Base-by-base conservation (phyloP, 371 early-diverging fungal genomes). In the Basidiobolus meristosporus region DNA sequence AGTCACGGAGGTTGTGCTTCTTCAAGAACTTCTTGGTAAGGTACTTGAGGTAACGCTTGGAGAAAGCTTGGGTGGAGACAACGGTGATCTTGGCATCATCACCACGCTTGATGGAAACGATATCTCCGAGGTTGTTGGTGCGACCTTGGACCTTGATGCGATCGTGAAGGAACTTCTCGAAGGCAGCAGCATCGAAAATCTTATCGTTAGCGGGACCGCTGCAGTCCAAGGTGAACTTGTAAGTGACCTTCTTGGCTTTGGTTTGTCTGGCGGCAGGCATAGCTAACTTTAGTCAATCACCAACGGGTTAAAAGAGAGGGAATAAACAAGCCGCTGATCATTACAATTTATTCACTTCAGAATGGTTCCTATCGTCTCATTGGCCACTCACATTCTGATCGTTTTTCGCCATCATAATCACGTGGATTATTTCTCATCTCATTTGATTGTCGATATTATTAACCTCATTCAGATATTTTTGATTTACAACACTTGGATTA, bases 11-110 rank as follows among this genome's bases (percentile, higher is more conserved):
- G 64, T 78, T 73, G 82, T 92, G 72, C 87, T 97, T 92, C 86
- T 97, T 97, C 71, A 97, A 74, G 87, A 90, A 97, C 80, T 90
- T 90, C 88, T 97, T 97, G 70, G 96, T 84, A 40, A 95, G 78
- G 81, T 97, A 97, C 84, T 97, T 97, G 66, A 95, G 63, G 85
- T 93, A 93, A 53, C 92, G 85, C 89, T 97, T 97, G 65, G 93
- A 79, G 74, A 92, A 81, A 43, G 70, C 64, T 59, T 66, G 73
- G 47, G 58, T 65, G 60, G 82, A 60, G 53, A 75, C 71, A 61
- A 92, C 72, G 41, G 73, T 70, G 59, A 84, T 65, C 65, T 75
- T 70, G 62, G 68, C 68, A 50, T 76, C 77, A 50, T 54, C 59
- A 42, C 56, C 68, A 53, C 88, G 85, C 69, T 71, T 59, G 56